Evolutionary conservation across 805 yeast genomes (phyloP).

Genomic region (Yarrowia sp.): DNA sequence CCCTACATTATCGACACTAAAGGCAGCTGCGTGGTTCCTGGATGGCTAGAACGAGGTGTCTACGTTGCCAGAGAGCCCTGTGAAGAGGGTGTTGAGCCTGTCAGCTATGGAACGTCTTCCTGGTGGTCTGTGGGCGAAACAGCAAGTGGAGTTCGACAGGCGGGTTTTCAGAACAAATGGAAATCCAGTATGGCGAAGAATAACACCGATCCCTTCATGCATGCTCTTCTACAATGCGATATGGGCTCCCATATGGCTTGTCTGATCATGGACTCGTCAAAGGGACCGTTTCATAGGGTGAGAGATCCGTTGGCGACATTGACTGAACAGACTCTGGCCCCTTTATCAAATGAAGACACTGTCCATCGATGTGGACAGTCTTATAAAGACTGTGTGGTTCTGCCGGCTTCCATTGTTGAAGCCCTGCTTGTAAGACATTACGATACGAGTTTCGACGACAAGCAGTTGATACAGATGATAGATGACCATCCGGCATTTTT

Average conservation of each 20-base stretch:
- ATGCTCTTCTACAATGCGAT: constrained; percentile 2
- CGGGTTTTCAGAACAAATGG: not conserved
- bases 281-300: constrained; percentile 2
- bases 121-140: not conserved
- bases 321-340: not conserved
- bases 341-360: constrained; percentile 6
- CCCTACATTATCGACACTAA: constrained; percentile 10
- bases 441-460: not conserved
- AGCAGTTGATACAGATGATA: not conserved
- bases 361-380: not conserved
- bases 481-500: not conserved
- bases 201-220: not conserved
- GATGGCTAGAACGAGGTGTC: constrained; percentile 8
- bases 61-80: not conserved
- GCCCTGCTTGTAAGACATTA: not conserved
- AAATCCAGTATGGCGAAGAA: not conserved
- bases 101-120: not conserved
- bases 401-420: not conserved
- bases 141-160: not conserved
- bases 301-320: not conserved
- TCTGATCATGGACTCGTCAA: constrained; percentile 7
- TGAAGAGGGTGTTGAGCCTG: not conserved
- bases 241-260: constrained; percentile 11
- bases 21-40: not conserved
- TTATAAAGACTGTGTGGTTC: constrained; percentile 20